phyloP scores from a whole-genome alignment of 2,329 filamentous ascomycete species.

The Cladosporium cucumerinum region DNA sequence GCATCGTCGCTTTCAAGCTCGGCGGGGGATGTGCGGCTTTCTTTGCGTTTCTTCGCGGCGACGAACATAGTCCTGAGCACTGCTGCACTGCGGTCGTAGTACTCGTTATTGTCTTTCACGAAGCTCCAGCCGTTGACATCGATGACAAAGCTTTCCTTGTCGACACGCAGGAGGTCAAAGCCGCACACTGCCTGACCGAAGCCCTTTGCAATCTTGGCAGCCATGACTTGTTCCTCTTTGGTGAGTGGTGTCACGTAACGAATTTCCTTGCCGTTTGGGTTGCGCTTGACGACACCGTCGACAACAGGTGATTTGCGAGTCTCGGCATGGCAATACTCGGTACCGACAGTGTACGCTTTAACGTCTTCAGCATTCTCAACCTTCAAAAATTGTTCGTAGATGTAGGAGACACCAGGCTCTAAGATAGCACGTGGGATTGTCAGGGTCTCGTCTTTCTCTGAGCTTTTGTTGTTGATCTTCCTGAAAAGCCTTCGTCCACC shows the following conservation, averaged over 20 bases:
- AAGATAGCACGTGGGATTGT: slow-evolving; percentile 74
- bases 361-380: slow-evolving; percentile 98
- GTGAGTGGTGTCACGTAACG: slow-evolving; percentile 87
- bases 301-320: slow-evolving; percentile 96
- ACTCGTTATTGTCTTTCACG: slow-evolving; percentile 98
- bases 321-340: slow-evolving; percentile 91
- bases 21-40: slow-evolving; percentile 36
- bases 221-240: slow-evolving; percentile 77
- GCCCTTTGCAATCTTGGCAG: slow-evolving; percentile 80
- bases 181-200: slow-evolving; percentile 96
- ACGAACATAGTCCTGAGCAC: slow-evolving; percentile 88
- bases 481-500: slow-evolving; percentile 90
- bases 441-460: slow-evolving; percentile 80
- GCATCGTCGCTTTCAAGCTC: slow-evolving; percentile 23
- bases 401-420: slow-evolving; percentile 77
- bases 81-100: slow-evolving; percentile 85
- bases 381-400: slow-evolving; percentile 95
- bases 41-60: slow-evolving; percentile 63
- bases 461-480: slow-evolving; percentile 98
- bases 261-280: slow-evolving; percentile 95
- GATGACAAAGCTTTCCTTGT: slow-evolving; percentile 91
- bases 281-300: slow-evolving; percentile 89
- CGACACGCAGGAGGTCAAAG: slow-evolving; percentile 86
- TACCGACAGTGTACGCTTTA: slow-evolving; percentile 95
- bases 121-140: slow-evolving; percentile 99